phyloP scores from a whole-genome alignment of 768 basidiomycete species.

The Xanthoconium stramineum region DNA sequence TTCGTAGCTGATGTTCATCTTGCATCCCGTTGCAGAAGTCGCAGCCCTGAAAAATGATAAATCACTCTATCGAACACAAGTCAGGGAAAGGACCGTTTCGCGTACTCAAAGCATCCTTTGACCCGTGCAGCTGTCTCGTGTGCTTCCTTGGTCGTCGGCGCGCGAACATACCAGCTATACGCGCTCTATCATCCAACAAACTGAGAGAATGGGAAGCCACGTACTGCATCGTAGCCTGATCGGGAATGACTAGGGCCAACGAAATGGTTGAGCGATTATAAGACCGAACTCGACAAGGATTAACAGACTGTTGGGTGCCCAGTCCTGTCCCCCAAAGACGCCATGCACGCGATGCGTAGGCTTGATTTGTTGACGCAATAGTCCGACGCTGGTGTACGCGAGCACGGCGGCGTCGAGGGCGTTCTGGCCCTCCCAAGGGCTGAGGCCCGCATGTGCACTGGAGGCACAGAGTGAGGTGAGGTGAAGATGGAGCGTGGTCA shows the following conservation, averaged over 20 bases:
- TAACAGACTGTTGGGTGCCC: constrained; percentile 65
- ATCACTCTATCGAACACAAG: neutral
- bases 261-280: neutral
- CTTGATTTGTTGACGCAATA: constrained; percentile 76
- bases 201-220: constrained; percentile 18
- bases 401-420: constrained; percentile 83
- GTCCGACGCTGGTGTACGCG: constrained; percentile 75
- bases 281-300: neutral
- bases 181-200: neutral
- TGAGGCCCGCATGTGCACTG: constrained; percentile 75
- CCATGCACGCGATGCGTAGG: constrained; percentile 81
- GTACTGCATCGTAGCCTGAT: constrained; percentile 69
- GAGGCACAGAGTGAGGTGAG: neutral
- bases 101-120: constrained; percentile 67
- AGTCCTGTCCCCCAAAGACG: constrained; percentile 71
- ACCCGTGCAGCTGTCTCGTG: constrained; percentile 58
- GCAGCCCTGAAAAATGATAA: constrained; percentile 46
- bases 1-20: constrained; percentile 39
- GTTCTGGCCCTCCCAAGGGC: constrained; percentile 86
- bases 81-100: neutral
- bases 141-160: constrained; percentile 61
- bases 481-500: neutral
- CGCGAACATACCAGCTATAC: constrained; percentile 69
- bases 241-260: constrained; percentile 64
- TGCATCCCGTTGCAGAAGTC: constrained; percentile 63